Conservation (phyloP, 257 asterid species). For the Nyctanthes arbortristis region DNA sequence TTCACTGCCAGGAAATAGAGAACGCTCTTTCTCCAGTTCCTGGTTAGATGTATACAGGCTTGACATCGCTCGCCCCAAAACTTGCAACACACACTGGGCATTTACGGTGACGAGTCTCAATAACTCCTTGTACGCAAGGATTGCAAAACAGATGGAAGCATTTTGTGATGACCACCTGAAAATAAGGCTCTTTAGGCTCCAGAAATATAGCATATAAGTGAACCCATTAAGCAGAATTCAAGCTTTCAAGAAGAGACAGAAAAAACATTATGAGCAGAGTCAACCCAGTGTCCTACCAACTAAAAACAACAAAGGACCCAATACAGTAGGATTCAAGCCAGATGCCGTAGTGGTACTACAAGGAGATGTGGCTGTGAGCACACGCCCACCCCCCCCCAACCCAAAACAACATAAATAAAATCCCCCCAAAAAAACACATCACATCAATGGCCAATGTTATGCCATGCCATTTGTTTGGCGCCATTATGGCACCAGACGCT, state of each 20-base stretch:
- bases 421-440: no score
- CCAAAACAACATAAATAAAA: no score
- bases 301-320: background rate
- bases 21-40: slow-evolving; percentile 8
- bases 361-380: no score
- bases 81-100: slow-evolving; percentile 91
- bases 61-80: slow-evolving; percentile 84
- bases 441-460: no score
- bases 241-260: background rate
- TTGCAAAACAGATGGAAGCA: slow-evolving; percentile 96
- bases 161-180: slow-evolving; percentile 92
- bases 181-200: background rate
- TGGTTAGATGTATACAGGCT: slow-evolving; percentile 88
- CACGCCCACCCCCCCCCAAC: no score
- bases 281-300: background rate
- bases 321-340: no score
- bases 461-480: no score
- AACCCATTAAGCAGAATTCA: background rate
- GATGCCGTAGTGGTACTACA: no score
- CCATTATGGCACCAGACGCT: no score
- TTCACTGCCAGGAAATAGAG: slow-evolving; percentile 11
- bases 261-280: background rate
- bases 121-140: slow-evolving; percentile 73
- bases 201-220: slow-evolving; percentile 7
- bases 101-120: slow-evolving; percentile 82